Evolutionary conservation across 163 green algal genomes (phyloP), one percentile per base, ranked within the genome.

Genomic region (Prototheca wickerhamii): DNA sequence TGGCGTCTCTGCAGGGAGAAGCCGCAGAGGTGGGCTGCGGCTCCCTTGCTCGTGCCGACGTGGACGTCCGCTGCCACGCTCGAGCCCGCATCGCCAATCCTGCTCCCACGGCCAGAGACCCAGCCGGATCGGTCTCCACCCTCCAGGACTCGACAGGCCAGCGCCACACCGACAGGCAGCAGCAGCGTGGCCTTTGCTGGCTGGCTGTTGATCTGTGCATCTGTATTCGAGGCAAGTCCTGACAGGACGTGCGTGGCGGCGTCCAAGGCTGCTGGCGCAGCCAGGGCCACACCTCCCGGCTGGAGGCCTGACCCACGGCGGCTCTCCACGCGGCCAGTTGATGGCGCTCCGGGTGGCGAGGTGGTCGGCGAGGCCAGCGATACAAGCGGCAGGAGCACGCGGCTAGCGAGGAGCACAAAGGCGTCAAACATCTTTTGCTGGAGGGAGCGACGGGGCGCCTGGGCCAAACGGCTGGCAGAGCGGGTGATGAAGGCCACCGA

Each of bases 201-300:
- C n/a, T n/a, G n/a, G n/a, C n/a, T n/a, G n/a, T n/a, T n/a, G n/a
- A n/a, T n/a, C n/a, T n/a, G n/a, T n/a, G n/a, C n/a, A 1, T 44
- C 12, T 25, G 18, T 20, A 4, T 21, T 46, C 55, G 17, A n/a
- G 34, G 20, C 6, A 5, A 25, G 20, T 21, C 20, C 18, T 21
- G 12, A 3, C 12, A 54, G 23, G 57, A 31, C 46, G 51, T 79
- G 75, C 21, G 64, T 78, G 34, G 29, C n/a, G 4, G 50, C 50
- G 52, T 82, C 75, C 40, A 79, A 29, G 34, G 49, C 26, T 8
- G 74, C 62, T n/a, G 74, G 74, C 32, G 73, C 65, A 3, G 65
- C n/a, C 7, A 50, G 18, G 44, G 60, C 71, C 35, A 26, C 49
- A 46, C 51, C 60, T 3, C 57, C 68, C 44, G 76, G 73, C n/a